phyloP scores from a whole-genome alignment of 1,139 yeast species.

The Debaryomyces sp. region DNA sequence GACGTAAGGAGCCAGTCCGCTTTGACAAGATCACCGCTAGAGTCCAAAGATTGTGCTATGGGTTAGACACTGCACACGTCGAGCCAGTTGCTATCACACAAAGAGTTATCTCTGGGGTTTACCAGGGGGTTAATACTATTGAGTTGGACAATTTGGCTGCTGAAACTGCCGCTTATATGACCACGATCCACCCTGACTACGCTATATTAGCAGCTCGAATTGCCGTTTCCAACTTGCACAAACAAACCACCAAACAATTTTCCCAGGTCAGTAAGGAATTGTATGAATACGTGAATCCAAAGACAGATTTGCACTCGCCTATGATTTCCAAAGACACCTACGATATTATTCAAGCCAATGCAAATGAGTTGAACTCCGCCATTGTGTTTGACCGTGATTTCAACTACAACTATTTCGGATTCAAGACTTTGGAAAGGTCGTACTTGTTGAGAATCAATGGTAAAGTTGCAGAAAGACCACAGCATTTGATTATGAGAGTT shows the following conservation, averaged over 20 bases:
- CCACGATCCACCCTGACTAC: constrained; percentile 95
- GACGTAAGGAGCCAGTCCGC: constrained; percentile 83
- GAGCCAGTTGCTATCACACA: constrained; percentile 91
- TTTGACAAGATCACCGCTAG: constrained; percentile 66
- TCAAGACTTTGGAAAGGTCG: constrained; percentile 85
- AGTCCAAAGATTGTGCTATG: constrained; percentile 66
- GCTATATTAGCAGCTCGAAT: constrained; percentile 94
- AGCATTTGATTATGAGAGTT: constrained; percentile 87
- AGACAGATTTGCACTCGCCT: constrained; percentile 69
- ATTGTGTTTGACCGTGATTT: constrained; percentile 84
- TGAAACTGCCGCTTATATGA: constrained; percentile 96
- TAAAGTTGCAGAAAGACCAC: constrained; percentile 86
- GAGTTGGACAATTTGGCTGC: constrained; percentile 94
- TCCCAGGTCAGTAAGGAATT: constrained; percentile 74
- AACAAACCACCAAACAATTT: constrained; percentile 88
- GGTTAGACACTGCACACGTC: constrained; percentile 79
- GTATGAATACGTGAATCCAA: constrained; percentile 74
- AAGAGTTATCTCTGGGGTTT: constrained; percentile 85
- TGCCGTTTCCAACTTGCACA: constrained; percentile 89
- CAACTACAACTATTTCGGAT: constrained; percentile 81
- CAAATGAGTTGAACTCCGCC: constrained; percentile 77
- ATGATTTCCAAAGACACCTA: constrained; percentile 78
- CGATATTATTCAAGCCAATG: constrained; percentile 60
- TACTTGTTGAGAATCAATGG: constrained; percentile 73
- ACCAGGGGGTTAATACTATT: constrained; percentile 94